Evolutionary conservation across 305 asterid genomes (phyloP).

Genomic region (Fraxinus albicans): DNA sequence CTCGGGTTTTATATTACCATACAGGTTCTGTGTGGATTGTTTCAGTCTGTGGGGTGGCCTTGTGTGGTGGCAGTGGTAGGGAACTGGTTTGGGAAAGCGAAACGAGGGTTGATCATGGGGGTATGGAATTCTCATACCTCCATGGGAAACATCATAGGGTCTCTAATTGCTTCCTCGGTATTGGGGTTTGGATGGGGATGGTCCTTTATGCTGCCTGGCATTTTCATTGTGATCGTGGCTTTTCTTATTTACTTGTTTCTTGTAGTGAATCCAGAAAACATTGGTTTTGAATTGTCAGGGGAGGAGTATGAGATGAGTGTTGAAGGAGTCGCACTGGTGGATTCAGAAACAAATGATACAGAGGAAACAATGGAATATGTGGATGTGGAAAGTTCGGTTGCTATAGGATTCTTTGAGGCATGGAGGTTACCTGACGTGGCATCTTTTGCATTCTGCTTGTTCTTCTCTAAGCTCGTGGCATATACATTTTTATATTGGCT

Average conservation of each 20-base stretch:
- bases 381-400: slow-evolving; percentile 44
- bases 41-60: slow-evolving; percentile 96
- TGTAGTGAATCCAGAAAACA: slow-evolving; percentile 60
- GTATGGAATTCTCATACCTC: slow-evolving; percentile 91
- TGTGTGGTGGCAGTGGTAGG: slow-evolving; percentile 93
- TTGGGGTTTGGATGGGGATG: slow-evolving; percentile 95
- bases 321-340: slow-evolving; percentile 72
- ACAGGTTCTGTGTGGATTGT: slow-evolving; percentile 78
- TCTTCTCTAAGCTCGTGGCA: slow-evolving; percentile 94
- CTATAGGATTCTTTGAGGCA: slow-evolving; percentile 84
- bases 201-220: slow-evolving; percentile 83
- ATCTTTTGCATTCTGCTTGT: slow-evolving; percentile 78
- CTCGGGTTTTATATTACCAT: slow-evolving; percentile 52
- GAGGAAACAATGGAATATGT: slow-evolving; percentile 29
- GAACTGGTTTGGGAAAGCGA: slow-evolving; percentile 85
- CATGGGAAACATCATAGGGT: slow-evolving; percentile 80
- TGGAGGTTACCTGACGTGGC: slow-evolving; percentile 90
- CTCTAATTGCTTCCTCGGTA: slow-evolving; percentile 79
- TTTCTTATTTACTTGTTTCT: slow-evolving; percentile 58
- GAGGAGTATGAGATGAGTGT: slow-evolving; percentile 53
- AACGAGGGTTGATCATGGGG: slow-evolving; percentile 91
- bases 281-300: slow-evolving; percentile 55
- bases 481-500: slow-evolving; percentile 94
- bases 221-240: slow-evolving; percentile 49
- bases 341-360: slow-evolving; percentile 34